Evolutionary conservation across 179 eudicot species (phyloP).

Genomic region (Dionaea muscipula): DNA sequence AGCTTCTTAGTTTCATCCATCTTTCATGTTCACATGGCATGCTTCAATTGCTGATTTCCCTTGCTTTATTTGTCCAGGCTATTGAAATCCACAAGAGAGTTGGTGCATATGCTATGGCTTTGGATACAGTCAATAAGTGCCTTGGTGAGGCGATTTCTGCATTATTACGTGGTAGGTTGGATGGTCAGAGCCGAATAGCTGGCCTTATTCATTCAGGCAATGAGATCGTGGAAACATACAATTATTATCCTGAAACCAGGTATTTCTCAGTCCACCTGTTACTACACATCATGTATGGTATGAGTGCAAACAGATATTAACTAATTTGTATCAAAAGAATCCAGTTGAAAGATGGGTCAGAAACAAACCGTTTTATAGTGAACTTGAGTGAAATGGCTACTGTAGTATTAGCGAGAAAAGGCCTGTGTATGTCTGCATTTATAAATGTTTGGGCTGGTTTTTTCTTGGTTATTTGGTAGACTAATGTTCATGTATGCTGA

Average conservation of each 20-base stretch:
- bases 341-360: too few species aligned
- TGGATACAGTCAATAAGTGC: constrained; percentile 82
- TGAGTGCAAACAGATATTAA: not conserved
- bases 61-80: constrained; percentile 32
- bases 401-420: too few species aligned
- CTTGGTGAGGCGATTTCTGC: constrained; percentile 86
- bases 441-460: too few species aligned
- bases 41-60: not conserved
- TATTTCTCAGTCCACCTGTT: constrained; percentile 13
- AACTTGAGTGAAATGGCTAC: too few species aligned
- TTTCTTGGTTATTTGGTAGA: too few species aligned
- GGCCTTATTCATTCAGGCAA: constrained; percentile 81
- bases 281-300: not conserved
- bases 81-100: constrained; percentile 86
- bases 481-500: too few species aligned
- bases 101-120: constrained; percentile 86
- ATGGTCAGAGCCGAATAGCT: constrained; percentile 77
- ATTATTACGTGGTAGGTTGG: constrained; percentile 77
- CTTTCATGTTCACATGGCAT: not conserved
- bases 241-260: constrained; percentile 73
- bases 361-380: too few species aligned
- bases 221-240: constrained; percentile 68
- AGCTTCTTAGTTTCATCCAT: not conserved
- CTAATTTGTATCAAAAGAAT: too few species aligned
- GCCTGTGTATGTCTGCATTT: too few species aligned